A percentile compares a stretch with the other conserved stretches of the same genome.
phyloP scores from a whole-genome alignment of 768 basidiomycete genomes.

The Pleurotus djamor region DNA sequence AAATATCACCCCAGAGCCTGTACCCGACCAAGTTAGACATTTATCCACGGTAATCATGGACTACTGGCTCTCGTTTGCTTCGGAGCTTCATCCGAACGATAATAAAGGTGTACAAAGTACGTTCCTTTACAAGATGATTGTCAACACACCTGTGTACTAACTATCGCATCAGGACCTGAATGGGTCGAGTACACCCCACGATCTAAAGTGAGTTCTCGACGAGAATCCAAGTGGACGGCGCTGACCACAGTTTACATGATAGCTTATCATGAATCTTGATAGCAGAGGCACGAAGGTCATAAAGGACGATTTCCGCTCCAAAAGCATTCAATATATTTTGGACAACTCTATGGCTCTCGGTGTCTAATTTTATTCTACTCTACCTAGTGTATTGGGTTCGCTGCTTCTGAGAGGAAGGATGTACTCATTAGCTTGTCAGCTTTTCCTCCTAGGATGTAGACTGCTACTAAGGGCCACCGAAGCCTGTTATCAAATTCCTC shows the following conservation, averaged over 20 bases:
- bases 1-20: background rate
- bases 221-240: background rate
- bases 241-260: background rate
- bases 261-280: background rate
- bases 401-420: no score
- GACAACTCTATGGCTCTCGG: background rate
- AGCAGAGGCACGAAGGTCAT: background rate
- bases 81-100: constrained; percentile 41
- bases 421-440: no score
- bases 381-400: no score
- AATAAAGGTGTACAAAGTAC: constrained; percentile 31
- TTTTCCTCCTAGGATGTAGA: no score
- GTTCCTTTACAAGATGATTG: no score
- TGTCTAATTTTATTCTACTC: no score
- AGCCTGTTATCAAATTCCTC: no score
- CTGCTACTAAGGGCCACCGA: no score
- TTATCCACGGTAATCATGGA: constrained; percentile 38
- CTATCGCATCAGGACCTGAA: background rate
- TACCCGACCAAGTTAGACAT: constrained; percentile 10
- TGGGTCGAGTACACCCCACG: background rate
- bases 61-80: constrained; percentile 47
- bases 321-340: background rate
- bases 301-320: background rate
- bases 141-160: no score
- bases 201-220: background rate